phyloP scores from a whole-genome alignment of 2,329 filamentous ascomycete species.

The Trichophyton verrucosum region DNA sequence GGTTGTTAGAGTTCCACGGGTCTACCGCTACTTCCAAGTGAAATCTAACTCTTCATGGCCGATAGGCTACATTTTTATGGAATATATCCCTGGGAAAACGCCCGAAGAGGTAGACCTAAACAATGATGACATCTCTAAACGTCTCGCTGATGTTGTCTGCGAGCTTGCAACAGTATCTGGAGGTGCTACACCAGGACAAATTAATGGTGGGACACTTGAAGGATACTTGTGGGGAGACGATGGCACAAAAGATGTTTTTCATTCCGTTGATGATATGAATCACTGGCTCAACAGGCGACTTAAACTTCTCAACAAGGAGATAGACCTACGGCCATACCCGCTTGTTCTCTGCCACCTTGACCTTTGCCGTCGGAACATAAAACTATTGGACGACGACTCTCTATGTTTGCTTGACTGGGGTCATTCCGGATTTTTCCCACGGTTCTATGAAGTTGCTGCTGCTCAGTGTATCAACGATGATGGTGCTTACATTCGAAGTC shows the following conservation, averaged over 20 bases:
- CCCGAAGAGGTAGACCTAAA: constrained; percentile 10
- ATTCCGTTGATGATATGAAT: constrained; percentile 9
- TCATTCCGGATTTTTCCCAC: constrained; percentile 17
- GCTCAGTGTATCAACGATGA: constrained; percentile 15
- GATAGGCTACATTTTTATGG: constrained; percentile 18
- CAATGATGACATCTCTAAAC: constrained; percentile 10
- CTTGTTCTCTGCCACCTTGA: constrained; percentile 21
- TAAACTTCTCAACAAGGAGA: constrained; percentile 12
- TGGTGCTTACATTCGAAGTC: background rate
- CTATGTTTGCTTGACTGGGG: constrained; percentile 20
- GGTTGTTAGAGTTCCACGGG: constrained; percentile 15
- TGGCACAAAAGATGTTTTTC: constrained; percentile 9
- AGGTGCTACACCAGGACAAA: constrained; percentile 11
- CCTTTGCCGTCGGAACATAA: constrained; percentile 19
- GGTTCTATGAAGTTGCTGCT: constrained; percentile 16
- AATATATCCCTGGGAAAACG: constrained; percentile 16
- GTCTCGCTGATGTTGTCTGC: constrained; percentile 12
- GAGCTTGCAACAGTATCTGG: constrained; percentile 11
- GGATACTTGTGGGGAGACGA: constrained; percentile 18
- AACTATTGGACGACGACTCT: constrained; percentile 15
- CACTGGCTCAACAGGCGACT: constrained; percentile 12
- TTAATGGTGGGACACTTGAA: constrained; percentile 11
- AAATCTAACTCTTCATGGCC: constrained; percentile 3
- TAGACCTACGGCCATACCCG: constrained; percentile 15
- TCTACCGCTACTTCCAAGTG: constrained; percentile 16